Evolutionary conservation across 1,139 yeast genomes (phyloP), one percentile per base, ranked within the genome.

Genomic region (Nematodospora anomalae): DNA sequence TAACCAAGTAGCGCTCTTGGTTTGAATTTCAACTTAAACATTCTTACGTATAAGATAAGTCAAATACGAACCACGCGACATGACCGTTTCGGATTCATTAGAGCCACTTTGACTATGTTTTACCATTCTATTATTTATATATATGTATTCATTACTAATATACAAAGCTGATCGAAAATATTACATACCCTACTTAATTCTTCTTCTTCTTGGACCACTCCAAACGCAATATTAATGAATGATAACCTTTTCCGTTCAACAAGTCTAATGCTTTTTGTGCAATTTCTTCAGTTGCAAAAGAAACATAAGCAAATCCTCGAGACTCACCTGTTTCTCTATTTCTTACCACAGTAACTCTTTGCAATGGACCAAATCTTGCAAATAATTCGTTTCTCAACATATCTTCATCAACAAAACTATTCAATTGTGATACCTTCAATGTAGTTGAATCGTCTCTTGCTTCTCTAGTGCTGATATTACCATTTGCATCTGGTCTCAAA

Each of bases 231-330:
- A 92, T 89, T 77, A 92, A 76, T 56, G 85, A 85, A 74, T 85
- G 88, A 76, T 85, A 83, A 74, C 97, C 96, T 71, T 80, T 84
- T 55, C 97, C 97, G 60, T 92, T 78, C 64, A 89, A 76, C 49
- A 71, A 71, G 47, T 84, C 81, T 67, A 84, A 72, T 33, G 97
- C 97, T 49, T 62, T 65, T 64, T 85, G 83, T 32, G 97, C 98
- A 52, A 70, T 71, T 40, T 64, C 62, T 55, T 79, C 83, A 43
- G 82, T 71, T 34, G 75, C 77, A 65, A 86, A 90, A 40, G 94
- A 83, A 48, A 90, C 95, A 62, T 88, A 92, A n/a, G 98, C 98
- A 64, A 90, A 82, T 52, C 99, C 99, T 70, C 92, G 84, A 40
- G 96, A 86, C 62, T 84, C 84, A 46, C 96, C 95, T 22, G 97